Base-by-base conservation (phyloP, 768 basidiomycete genomes). In the Russula earlei region DNA sequence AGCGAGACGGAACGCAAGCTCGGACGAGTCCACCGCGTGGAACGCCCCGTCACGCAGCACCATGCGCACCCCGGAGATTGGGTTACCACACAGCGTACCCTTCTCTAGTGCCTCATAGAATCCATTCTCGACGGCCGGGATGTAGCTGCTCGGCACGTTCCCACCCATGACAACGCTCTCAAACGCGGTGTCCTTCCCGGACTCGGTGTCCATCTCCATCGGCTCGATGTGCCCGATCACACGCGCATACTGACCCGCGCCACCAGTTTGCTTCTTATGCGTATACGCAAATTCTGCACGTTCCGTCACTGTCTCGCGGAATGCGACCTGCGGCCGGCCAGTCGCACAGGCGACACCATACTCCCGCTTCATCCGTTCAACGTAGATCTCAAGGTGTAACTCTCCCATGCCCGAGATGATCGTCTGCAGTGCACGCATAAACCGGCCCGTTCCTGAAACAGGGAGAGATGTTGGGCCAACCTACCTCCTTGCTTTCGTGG, bases 371-470 rank as follows among this genome's bases (percentile, higher is more conserved):
- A 99, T 97, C 38, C 96, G 91, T 68, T 99, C 96, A 58, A 97
- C 93, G 72, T 99, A 98, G 66, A 99, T 95, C 67, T 99, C 96
- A 22, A 99, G 80, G 68, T 99, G 96, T 17, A 99, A 81, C 70
- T 99, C 96, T 24, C 96, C 96, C 96, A 99, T 99, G 20, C 96
- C 96, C 29, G 94, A 97, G 62, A 99, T 97, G 70, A 99, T 98
- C 15, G 95, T 98, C 90, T 93, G 62, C 17, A 40, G 19, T 24
- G n/a, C 45, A 15, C 3, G 52, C 41, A 24, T 41, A 34, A 10
- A 19, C 31, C 3, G 29, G 46, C 49, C 33, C 27, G 45, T 40
- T 47, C 40, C 24, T 15, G 25, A 25, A 24, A 9, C 22, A 38
- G 11, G 48, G 54, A n/a, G 53, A 9, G 34, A 34, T 7, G 8